Conservation (phyloP, 495 filamentous ascomycete species). For the Aspergillus ostianus region DNA sequence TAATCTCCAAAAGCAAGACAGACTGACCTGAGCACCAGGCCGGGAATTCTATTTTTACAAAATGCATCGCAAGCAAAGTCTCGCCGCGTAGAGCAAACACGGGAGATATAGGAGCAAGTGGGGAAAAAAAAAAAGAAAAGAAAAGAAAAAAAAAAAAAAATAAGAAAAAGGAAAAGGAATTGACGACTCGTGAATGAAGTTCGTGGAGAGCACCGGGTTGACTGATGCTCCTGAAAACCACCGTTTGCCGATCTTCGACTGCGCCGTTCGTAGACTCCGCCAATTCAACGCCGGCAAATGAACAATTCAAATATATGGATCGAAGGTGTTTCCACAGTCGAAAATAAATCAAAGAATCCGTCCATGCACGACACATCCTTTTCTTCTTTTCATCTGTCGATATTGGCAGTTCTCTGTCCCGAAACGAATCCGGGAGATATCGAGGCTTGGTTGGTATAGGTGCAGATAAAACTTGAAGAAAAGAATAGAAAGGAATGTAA, state of each 20-base stretch:
- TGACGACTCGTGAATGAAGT: constrained; percentile 12
- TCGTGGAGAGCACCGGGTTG: background rate
- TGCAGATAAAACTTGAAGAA: constrained; percentile 10
- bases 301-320: constrained; percentile 21
- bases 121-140: constrained; percentile 15
- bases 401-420: constrained; percentile 4
- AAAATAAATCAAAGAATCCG: constrained; percentile 6
- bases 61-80: constrained; percentile 30
- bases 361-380: constrained; percentile 10
- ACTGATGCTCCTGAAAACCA: constrained; percentile 20
- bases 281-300: constrained; percentile 29
- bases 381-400: constrained; percentile 14
- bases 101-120: constrained; percentile 12
- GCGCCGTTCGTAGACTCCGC: constrained; percentile 24
- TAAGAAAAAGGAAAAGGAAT: constrained; percentile 6
- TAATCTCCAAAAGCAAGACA: constrained; percentile 38
- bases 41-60: constrained; percentile 48
- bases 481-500: constrained; percentile 20
- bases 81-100: constrained; percentile 7
- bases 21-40: constrained; percentile 24
- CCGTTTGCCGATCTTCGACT: constrained; percentile 24
- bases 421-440: background rate
- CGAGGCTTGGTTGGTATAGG: constrained; percentile 5
- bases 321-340: constrained; percentile 9
- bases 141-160: constrained; percentile 10